Evolutionary conservation across 148 eudicot genomes (phyloP).

Genomic region (Dysphania ambrosioides): DNA sequence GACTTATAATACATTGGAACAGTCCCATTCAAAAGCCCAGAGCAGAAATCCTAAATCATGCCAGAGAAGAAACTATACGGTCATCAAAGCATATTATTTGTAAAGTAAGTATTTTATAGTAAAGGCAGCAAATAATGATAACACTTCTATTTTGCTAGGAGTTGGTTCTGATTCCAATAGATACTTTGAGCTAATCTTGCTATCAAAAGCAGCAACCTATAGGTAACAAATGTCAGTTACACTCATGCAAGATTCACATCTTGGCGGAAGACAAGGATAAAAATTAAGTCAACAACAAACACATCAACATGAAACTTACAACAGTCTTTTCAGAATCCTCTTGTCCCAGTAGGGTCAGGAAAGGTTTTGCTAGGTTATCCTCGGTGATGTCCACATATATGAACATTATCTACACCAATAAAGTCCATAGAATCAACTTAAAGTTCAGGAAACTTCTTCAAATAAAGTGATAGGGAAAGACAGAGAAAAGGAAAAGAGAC

Average conservation of each 20-base stretch:
- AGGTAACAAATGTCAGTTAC: conserved; percentile 17
- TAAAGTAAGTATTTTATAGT: neutral
- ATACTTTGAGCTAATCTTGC: conserved; percentile 75
- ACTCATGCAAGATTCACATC: neutral
- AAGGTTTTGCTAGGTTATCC: conserved; percentile 91
- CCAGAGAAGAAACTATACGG: conserved; percentile 14
- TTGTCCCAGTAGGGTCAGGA: conserved; percentile 71
- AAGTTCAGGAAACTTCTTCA: neutral
- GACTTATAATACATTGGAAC: conserved; percentile 62
- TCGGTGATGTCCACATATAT: conserved; percentile 59
- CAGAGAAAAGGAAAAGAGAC: conserved; percentile 31
- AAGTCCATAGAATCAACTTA: neutral
- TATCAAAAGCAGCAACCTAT: conserved; percentile 81
- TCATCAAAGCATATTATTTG: neutral
- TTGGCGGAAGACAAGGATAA: neutral
- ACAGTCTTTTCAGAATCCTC: conserved; percentile 74
- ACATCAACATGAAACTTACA: conserved; percentile 41
- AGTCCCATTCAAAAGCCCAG: conserved; percentile 51
- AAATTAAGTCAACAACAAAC: neutral
- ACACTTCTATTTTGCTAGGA: conserved; percentile 46
- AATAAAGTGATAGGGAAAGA: neutral
- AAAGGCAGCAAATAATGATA: conserved; percentile 6
- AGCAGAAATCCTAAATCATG: conserved; percentile 68
- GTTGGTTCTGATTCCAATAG: conserved; percentile 68
- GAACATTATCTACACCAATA: conserved; percentile 63